phyloP scores from a whole-genome alignment of 1,284 basidiomycete genomes.

The Takashimella tepidaria region DNA sequence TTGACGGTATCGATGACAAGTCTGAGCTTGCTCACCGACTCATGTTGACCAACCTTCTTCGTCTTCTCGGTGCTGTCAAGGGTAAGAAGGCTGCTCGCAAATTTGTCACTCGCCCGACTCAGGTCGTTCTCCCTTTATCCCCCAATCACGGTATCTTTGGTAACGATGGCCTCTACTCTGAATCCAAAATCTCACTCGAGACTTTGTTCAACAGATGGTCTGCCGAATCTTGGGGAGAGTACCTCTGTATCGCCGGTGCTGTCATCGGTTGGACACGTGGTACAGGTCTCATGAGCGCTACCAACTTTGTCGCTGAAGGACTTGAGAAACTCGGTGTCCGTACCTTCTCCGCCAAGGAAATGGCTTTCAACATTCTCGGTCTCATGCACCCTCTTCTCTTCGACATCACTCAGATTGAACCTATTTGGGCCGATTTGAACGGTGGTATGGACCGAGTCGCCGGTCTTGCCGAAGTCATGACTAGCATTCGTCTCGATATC shows the following conservation, averaged over 20 bases:
- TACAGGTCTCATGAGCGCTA: slow-evolving; percentile 95
- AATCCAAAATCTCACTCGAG: slow-evolving; percentile 97
- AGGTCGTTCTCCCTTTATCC: slow-evolving; percentile 93
- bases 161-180: slow-evolving; percentile 95
- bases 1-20: slow-evolving; percentile 92
- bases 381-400: slow-evolving; percentile 99
- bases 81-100: slow-evolving; percentile 93
- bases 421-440: slow-evolving; percentile 96
- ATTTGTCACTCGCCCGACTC: slow-evolving; percentile 95
- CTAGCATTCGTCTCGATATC: slow-evolving; percentile 71
- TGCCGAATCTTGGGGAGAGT: slow-evolving; percentile 99
- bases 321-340: slow-evolving; percentile 90
- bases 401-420: slow-evolving; percentile 99
- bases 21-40: slow-evolving; percentile 97
- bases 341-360: slow-evolving; percentile 98
- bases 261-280: slow-evolving; percentile 99
- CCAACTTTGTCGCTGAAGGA: slow-evolving; percentile 90
- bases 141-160: slow-evolving; percentile 98
- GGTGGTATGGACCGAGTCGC: slow-evolving; percentile 96
- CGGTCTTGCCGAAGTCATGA: slow-evolving; percentile 86
- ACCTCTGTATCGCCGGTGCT: slow-evolving; percentile 93
- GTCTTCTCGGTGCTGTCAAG: slow-evolving; percentile 94
- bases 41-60: slow-evolving; percentile 88
- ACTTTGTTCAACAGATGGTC: slow-evolving; percentile 97
- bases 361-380: slow-evolving; percentile 99